phyloP scores from a whole-genome alignment of 2,329 filamentous ascomycete species.

The Aspergillus piperis region DNA sequence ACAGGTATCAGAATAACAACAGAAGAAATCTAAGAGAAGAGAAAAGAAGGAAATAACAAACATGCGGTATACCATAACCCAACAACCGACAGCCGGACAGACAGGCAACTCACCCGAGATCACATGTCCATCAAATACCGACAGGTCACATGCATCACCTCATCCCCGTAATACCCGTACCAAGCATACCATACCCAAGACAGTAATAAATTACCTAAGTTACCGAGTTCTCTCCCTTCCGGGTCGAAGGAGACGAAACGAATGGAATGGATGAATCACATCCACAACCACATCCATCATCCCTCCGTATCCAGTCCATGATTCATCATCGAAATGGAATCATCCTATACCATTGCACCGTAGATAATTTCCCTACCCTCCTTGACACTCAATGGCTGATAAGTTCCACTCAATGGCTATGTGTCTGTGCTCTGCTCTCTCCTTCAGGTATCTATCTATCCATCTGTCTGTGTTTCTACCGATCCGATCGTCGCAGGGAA shows the following conservation, averaged over 20 bases:
- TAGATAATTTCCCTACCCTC: not conserved
- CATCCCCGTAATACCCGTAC: not conserved
- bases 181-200: not conserved
- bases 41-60: not conserved
- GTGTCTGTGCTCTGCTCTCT: no score
- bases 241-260: not conserved
- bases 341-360: not conserved
- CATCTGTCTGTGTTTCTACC: no score
- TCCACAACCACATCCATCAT: not conserved
- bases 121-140: not conserved
- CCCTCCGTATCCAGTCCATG: not conserved
- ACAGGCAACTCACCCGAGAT: constrained; percentile 7
- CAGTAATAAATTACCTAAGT: no score
- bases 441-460: no score
- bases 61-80: not conserved
- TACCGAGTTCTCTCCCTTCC: not conserved
- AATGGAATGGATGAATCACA: not conserved
- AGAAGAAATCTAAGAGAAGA: no score
- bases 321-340: not conserved
- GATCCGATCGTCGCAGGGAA: no score
- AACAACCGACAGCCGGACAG: not conserved
- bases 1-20: no score
- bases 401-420: no score
- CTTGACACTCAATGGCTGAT: no score
- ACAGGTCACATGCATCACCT: not conserved